These are phyloP conservation scores for Nemania diffusa DNA, from an alignment of 2,329 filamentous ascomycete genomes.

Conservation along the genomic window DNA sequence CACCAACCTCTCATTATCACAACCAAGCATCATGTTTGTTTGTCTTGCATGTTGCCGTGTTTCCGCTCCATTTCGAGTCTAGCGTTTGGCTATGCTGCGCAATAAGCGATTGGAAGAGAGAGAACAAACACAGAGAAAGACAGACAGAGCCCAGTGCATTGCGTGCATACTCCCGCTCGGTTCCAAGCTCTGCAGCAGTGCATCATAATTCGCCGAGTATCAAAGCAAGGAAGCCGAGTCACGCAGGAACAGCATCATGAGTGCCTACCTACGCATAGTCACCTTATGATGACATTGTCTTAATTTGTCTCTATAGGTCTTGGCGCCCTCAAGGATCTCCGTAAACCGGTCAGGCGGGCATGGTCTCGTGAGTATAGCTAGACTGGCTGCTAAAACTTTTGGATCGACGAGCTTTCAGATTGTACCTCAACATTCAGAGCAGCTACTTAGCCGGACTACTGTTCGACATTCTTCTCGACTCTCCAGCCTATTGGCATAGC, in stretches of 20 bases:
- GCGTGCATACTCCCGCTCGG: constrained; percentile 1
- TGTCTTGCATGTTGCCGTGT: constrained; percentile 10
- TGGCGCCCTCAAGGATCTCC: no score
- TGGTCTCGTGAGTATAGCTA: not conserved
- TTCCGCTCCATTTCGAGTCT: constrained; percentile 13
- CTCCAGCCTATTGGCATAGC: not conserved
- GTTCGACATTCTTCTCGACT: not conserved
- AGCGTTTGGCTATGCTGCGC: constrained; percentile 6
- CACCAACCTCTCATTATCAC: constrained; percentile 30
- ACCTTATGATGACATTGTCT: not conserved
- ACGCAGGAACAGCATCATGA: not conserved
- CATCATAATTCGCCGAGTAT: not conserved
- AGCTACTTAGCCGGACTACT: not conserved
- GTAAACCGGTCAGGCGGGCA: not conserved
- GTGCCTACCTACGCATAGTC: not conserved
- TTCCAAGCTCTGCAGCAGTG: not conserved
- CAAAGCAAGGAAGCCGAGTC: not conserved
- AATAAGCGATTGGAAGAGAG: not conserved
- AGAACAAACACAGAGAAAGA: not conserved
- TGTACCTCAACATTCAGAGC: not conserved
- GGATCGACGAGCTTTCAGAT: not conserved
- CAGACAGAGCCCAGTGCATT: not conserved
- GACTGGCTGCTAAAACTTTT: not conserved
- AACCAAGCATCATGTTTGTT: constrained; percentile 2
- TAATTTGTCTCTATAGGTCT: not conserved